Percentiles rank a stretch among this genome's conserved stretches.
Conservation (phyloP, 2,329 filamentous ascomycete species). For the Sporothrix dimorphospora region DNA sequence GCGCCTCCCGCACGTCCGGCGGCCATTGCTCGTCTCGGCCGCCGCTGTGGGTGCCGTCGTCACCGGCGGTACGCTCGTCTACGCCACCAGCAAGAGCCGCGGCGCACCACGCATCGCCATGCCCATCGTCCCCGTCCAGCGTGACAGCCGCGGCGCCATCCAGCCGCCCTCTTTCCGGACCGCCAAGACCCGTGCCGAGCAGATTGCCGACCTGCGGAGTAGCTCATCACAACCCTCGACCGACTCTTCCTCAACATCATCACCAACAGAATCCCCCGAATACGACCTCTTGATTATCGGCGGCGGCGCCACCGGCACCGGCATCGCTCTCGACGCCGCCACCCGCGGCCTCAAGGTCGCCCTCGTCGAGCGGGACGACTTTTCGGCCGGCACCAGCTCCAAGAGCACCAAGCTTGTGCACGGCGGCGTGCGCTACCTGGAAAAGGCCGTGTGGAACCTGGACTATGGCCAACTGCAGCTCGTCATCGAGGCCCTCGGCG, state of each 20-base stretch:
- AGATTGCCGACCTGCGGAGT: constrained; percentile 25
- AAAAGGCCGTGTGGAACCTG: constrained; percentile 84
- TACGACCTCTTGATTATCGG: constrained; percentile 82
- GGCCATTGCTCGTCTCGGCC: constrained; percentile 26
- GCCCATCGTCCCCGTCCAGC: constrained; percentile 29
- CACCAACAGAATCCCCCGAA: constrained; percentile 45
- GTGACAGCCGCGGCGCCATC: constrained; percentile 26
- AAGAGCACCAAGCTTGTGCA: constrained; percentile 89
- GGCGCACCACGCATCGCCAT: not conserved
- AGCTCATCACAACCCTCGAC: not conserved
- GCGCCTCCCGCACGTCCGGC: constrained; percentile 21
- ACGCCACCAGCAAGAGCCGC: not conserved
- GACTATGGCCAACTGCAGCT: constrained; percentile 82
- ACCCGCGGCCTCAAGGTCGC: constrained; percentile 80
- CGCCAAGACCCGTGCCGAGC: constrained; percentile 26
- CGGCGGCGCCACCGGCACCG: constrained; percentile 76
- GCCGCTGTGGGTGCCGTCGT: constrained; percentile 27
- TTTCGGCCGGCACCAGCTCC: constrained; percentile 78
- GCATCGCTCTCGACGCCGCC: constrained; percentile 79
- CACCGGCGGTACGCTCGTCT: constrained; percentile 17
- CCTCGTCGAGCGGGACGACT: constrained; percentile 81
- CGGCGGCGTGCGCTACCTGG: constrained; percentile 80
- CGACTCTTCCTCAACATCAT: constrained; percentile 34
- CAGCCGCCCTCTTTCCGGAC: constrained; percentile 25
- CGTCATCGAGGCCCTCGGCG: constrained; percentile 78